Percentiles rank a stretch among this genome's conserved stretches.
These are phyloP conservation scores for Tulasnella sp. DNA, from an alignment of 768 basidiomycete species.

Conservation along the genomic window DNA sequence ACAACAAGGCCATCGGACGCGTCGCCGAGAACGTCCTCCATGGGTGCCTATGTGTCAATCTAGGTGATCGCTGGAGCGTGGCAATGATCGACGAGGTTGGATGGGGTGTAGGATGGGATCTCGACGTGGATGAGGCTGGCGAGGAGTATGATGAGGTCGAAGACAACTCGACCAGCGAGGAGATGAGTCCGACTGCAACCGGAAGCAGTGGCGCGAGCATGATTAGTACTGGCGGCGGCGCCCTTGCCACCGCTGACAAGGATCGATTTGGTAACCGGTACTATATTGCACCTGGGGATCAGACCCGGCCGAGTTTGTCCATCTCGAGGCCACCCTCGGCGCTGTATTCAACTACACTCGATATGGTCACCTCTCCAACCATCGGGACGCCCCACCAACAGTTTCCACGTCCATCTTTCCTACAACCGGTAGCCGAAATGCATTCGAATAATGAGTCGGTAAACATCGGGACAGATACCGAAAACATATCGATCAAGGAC, in stretches of 20 bases:
- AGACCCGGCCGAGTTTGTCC: not conserved
- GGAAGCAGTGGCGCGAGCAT: not conserved
- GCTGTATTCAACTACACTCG: not conserved
- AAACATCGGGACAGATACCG: not conserved
- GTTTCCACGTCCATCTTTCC: not conserved
- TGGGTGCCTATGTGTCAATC: conserved; percentile 66
- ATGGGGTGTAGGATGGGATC: conserved; percentile 21
- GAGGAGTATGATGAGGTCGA: conserved; percentile 14
- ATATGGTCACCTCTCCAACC: not conserved
- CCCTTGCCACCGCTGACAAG: not conserved
- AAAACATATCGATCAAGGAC: not conserved
- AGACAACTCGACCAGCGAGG: not conserved
- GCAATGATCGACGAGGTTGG: conserved; percentile 57
- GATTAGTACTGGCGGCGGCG: not conserved
- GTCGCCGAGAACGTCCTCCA: conserved; percentile 42
- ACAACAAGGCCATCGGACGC: conserved; percentile 30
- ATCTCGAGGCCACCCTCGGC: conserved; percentile 3
- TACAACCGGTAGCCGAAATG: not conserved
- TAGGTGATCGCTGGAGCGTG: conserved; percentile 64
- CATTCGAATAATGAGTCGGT: not conserved
- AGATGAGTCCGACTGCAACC: conserved; percentile 10
- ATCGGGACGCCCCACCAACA: not conserved
- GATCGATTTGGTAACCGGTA: conserved; percentile 4
- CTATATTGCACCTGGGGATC: conserved; percentile 4
- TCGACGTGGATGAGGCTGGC: conserved; percentile 14